Base-by-base conservation (phyloP, 2,329 filamentous ascomycete species). In the Xylariaceae sp. region DNA sequence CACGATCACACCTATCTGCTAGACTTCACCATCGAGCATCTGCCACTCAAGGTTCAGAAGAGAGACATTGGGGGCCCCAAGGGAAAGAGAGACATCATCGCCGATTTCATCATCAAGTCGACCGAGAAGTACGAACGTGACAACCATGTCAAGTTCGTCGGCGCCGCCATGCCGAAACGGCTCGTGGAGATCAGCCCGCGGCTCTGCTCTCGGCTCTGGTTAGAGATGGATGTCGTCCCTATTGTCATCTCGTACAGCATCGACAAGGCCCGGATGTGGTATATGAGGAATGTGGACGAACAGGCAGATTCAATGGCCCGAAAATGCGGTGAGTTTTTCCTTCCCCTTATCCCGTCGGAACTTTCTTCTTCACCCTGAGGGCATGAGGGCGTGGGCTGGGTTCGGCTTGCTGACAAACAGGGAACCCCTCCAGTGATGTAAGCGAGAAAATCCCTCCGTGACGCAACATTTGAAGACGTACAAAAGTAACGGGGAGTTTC, bases 221-320 rank as follows among this genome's bases (percentile, higher is more conserved):
- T 77, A 3, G 81, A 88, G 45, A 66, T 89, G 24, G 86, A 92
- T 55, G 78, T 89, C 40, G 75, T 90, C 3, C 82, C 84, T 1
- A 69, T 90, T 28, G 73, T 83, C 3, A 69, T 88, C 46, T 32
- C 39, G 34, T 23, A 29, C 5, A 67, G 69, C 4, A 68, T 70
- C 38, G 61, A 69, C 46, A 65, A 66, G 50, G 62, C 54, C 14
- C 44, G 44, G 31, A 68, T 71, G 46, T 76, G 73, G 69, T 66
- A 71, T 31, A 59, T 64, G 23, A 77, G 78, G 55, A 65, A 71
- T n/a, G 71, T 88, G 4, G 86, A 89, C 52, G 86, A 92, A 57
- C 81, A 88, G 59, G 85, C 86, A 1, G 86, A 90, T 56, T 85
- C 82, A 1, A 84, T 89, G 75, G 82, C 81, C 2, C 73, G 86